A percentile compares a stretch with the other conserved stretches of the same genome.
Evolutionary conservation across 2,329 filamentous ascomycete species (phyloP).

Genomic region (Trichoderma citrinoviride): DNA sequence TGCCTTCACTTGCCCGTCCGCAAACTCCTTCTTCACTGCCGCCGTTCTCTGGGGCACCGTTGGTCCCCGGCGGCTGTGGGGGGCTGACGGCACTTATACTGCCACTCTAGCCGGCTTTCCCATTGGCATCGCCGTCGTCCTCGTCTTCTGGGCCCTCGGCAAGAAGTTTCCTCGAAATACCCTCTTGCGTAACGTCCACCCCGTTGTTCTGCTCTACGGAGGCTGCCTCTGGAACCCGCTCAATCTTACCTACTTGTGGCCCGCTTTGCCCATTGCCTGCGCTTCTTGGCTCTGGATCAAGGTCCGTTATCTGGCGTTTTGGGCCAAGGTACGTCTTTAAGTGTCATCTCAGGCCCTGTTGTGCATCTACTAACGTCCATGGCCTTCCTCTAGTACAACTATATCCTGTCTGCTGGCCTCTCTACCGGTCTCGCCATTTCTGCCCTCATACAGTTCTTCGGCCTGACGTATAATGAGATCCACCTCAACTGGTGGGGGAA

Average conservation of each 20-base stretch:
- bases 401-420: constrained; percentile 43
- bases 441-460: constrained; percentile 44
- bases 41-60: constrained; percentile 42
- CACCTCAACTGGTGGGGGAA: constrained; percentile 44
- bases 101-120: constrained; percentile 40
- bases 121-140: constrained; percentile 36
- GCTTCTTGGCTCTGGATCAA: constrained; percentile 49
- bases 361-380: not conserved
- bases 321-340: constrained; percentile 40
- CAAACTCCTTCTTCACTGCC: constrained; percentile 30
- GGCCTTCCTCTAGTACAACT: constrained; percentile 30
- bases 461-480: constrained; percentile 41
- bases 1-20: not conserved
- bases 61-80: constrained; percentile 38
- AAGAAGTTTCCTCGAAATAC: constrained; percentile 34
- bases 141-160: constrained; percentile 37
- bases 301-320: constrained; percentile 45
- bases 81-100: constrained; percentile 35
- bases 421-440: constrained; percentile 43
- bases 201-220: constrained; percentile 43
- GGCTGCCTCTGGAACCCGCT: constrained; percentile 42
- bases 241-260: constrained; percentile 47
- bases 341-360: not conserved
- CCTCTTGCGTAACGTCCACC: constrained; percentile 41
- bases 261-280: constrained; percentile 47